Base-by-base conservation (phyloP, 179 eudicot species). In the Carnegiea gigantea region DNA sequence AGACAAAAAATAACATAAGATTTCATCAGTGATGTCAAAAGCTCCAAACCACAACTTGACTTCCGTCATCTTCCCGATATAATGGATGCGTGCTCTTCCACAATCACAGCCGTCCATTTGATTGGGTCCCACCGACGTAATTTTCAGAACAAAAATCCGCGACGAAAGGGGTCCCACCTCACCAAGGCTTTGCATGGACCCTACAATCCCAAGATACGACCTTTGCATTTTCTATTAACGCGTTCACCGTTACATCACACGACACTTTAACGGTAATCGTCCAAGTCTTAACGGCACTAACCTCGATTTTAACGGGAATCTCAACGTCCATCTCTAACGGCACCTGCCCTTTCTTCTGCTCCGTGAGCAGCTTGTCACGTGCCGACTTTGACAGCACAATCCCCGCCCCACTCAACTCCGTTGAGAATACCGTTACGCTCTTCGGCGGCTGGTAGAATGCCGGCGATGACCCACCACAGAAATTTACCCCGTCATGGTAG, bases 271-370 rank as follows among this genome's bases (percentile, higher is more conserved):
- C 88, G 74, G 87, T 89, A 10, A 92, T 74, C 24, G 84, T 85
- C 98, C 98, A 94, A 26, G 95, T 88, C 88, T 86, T 95, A 15
- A 92, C 80, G 73, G 88, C 75, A 5, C 98, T 98, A 10, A 95
- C 36, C 86, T 91, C 87, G 3, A 95, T 71, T 82, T 89, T 94
- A n/a, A 95, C 88, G 18, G 98, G 99, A 12, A 90, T 85, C 73
- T 82, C 86, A 68, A 89, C 74, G 24, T 86, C 81, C 83, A 95
- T 57, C 75, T 49, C 77, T 7, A 95, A 84, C 80, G 95, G 97
- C 71, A 95, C 91, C 30, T 79, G 78, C n/a, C 85, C 83, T 0
- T 73, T 17, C 40, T 68, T 88, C 86, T 88, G 88, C 33, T 88
- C 83, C 3, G 78, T 83, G 62, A 79, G 54, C 51, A 94, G 82